Conservation (phyloP, 768 basidiomycete genomes). For the Suillus placidus region DNA sequence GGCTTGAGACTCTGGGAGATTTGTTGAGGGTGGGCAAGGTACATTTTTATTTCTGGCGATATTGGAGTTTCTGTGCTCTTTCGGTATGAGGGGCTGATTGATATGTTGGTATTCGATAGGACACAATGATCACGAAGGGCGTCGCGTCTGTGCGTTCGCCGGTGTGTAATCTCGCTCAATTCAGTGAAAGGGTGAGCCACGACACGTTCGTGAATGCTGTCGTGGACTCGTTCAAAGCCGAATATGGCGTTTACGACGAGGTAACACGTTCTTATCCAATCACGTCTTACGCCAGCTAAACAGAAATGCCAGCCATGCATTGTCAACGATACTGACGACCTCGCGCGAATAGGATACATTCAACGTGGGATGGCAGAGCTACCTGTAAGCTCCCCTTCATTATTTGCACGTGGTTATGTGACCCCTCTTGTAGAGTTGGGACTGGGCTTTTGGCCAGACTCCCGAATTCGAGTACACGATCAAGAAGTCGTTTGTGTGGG, state of each 20-base stretch:
- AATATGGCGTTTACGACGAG: slow-evolving; percentile 49
- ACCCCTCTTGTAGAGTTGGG: slow-evolving; percentile 69
- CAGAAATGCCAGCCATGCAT: slow-evolving; percentile 37
- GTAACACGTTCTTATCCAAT: slow-evolving; percentile 19
- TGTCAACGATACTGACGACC: slow-evolving; percentile 49
- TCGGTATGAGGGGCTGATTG: neutral
- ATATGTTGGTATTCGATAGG: slow-evolving; percentile 44
- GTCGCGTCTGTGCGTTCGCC: slow-evolving; percentile 92
- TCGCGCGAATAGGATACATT: slow-evolving; percentile 59
- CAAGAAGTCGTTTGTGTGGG: slow-evolving; percentile 51
- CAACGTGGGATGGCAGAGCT: slow-evolving; percentile 73
- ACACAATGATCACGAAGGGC: slow-evolving; percentile 79
- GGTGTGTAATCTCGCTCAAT: slow-evolving; percentile 78
- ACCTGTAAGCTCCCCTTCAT: slow-evolving; percentile 46
- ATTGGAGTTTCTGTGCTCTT: neutral
- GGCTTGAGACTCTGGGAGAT: slow-evolving; percentile 70
- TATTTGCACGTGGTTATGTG: neutral
- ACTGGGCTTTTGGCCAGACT: slow-evolving; percentile 92
- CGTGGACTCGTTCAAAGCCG: slow-evolving; percentile 62
- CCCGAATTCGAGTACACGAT: slow-evolving; percentile 84
- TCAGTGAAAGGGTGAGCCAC: slow-evolving; percentile 57
- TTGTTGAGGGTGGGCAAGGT: slow-evolving; percentile 72
- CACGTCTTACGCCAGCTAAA: neutral
- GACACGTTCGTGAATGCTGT: slow-evolving; percentile 72
- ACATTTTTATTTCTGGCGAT: slow-evolving; percentile 16